Percentiles rank a stretch among this genome's conserved stretches.
Conservation (phyloP, 2,329 filamentous ascomycete genomes). For the Sphaerostilbella broomeana region DNA sequence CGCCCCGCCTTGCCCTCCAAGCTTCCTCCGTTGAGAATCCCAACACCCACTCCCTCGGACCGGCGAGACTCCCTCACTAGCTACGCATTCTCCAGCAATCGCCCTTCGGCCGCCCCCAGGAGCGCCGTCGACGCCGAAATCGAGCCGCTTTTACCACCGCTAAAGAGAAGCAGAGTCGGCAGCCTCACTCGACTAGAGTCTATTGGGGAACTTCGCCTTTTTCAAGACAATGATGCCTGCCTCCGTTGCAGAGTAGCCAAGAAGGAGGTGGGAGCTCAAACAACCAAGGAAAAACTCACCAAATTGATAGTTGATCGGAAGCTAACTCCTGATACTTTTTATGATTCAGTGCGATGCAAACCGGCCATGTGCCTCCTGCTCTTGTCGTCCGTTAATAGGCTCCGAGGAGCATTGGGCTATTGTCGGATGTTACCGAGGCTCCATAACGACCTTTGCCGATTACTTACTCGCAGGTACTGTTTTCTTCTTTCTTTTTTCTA, state of each 20-base stretch:
- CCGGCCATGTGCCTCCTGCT: slow-evolving; percentile 43
- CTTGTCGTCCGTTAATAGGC: slow-evolving; percentile 30
- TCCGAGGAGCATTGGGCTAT: slow-evolving; percentile 40
- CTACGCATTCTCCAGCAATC: slow-evolving; percentile 34
- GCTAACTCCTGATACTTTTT: slow-evolving; percentile 13
- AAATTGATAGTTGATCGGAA: neutral
- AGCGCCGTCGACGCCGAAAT: slow-evolving; percentile 41
- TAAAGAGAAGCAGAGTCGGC: slow-evolving; percentile 44
- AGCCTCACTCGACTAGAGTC: slow-evolving; percentile 49
- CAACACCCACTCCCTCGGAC: slow-evolving; percentile 24
- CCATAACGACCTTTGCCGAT: slow-evolving; percentile 41
- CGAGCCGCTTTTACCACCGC: slow-evolving; percentile 47
- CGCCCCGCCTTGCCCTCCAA: slow-evolving; percentile 23
- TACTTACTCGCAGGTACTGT: slow-evolving; percentile 43
- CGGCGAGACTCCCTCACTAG: slow-evolving; percentile 20
- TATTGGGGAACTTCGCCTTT: slow-evolving; percentile 48
- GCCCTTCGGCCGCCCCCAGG: slow-evolving; percentile 27
- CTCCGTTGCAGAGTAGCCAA: slow-evolving; percentile 44
- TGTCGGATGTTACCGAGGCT: slow-evolving; percentile 46
- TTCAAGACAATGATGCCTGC: slow-evolving; percentile 42
- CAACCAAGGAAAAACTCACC: too few relatives aligned
- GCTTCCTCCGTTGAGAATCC: slow-evolving; percentile 24
- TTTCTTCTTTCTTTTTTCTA: neutral
- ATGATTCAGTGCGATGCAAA: slow-evolving; percentile 42
- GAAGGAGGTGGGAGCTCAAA: slow-evolving; percentile 41